These are phyloP conservation scores for Anastatica hierochuntica DNA, from an alignment of 345 rosid species.

Conservation along the genomic window DNA sequence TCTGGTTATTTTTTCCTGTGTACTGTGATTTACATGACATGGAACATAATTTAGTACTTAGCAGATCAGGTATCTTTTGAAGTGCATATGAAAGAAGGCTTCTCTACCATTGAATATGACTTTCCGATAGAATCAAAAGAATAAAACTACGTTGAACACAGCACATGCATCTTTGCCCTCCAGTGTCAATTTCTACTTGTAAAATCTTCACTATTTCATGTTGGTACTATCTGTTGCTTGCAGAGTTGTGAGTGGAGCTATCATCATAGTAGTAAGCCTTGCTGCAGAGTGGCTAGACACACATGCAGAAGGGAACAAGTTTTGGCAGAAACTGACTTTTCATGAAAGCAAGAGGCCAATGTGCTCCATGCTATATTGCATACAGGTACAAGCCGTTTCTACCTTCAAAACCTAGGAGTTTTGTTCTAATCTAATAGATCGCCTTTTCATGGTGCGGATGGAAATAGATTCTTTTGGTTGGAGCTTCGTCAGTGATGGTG, in stretches of 20 bases:
- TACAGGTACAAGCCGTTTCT: conserved; percentile 45
- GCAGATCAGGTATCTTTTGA: conserved; percentile 1
- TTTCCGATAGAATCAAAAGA: no score
- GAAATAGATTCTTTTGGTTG: conserved; percentile 64
- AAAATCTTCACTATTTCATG: conserved; percentile 15
- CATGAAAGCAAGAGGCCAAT: conserved; percentile 34
- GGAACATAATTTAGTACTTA: neutral
- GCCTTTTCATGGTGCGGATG: conserved; percentile 16
- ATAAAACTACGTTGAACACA: no score
- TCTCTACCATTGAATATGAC: no score
- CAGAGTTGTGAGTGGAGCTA: conserved; percentile 74
- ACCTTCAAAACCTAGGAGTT: neutral
- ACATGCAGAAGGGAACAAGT: conserved; percentile 57
- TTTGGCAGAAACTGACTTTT: conserved; percentile 57
- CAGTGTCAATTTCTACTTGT: conserved; percentile 7
- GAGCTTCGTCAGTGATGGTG: conserved; percentile 71
- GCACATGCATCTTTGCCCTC: conserved; percentile 6
- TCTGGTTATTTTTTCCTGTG: neutral
- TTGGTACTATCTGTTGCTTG: conserved; percentile 11
- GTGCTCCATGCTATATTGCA: conserved; percentile 47
- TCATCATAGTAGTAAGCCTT: conserved; percentile 51
- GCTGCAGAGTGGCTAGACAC: conserved; percentile 68
- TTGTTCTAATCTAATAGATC: neutral
- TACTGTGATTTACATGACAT: conserved; percentile 1
- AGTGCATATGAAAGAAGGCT: neutral